phyloP scores from a whole-genome alignment of 1,284 basidiomycete genomes.

The Cutaneotrichosporon sp. region DNA sequence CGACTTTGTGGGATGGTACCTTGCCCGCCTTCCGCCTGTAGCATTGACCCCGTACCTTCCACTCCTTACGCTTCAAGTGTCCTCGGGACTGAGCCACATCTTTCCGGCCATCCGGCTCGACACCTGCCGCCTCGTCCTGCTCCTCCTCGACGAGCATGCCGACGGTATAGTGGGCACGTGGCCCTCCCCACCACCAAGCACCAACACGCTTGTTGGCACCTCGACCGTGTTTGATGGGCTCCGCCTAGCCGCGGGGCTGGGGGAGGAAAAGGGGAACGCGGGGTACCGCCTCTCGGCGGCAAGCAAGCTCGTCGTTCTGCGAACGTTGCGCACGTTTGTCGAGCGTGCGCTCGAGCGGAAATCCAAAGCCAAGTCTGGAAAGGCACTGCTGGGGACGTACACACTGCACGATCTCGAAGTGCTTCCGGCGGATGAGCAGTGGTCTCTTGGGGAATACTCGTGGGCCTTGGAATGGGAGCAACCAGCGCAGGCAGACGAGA shows the following conservation, averaged over 20 bases:
- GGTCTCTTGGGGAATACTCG: slow-evolving; percentile 2
- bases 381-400: slow-evolving; percentile 6
- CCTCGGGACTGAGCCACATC: slow-evolving; percentile 89
- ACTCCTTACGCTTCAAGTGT: slow-evolving; percentile 72
- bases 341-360: slow-evolving; percentile 18
- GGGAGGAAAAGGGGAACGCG: slow-evolving; percentile 39
- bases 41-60: slow-evolving; percentile 66
- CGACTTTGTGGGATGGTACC: slow-evolving; percentile 60
- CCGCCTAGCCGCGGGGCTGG: slow-evolving; percentile 41
- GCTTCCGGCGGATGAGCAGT: slow-evolving; percentile 14
- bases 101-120: slow-evolving; percentile 91
- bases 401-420: slow-evolving; percentile 7
- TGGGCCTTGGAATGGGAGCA: slow-evolving; percentile 13
- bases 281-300: slow-evolving; percentile 31
- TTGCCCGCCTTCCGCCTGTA: slow-evolving; percentile 57
- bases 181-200: slow-evolving; percentile 42
- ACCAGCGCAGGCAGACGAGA: background rate
- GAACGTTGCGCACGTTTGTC: slow-evolving; percentile 39
- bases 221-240: slow-evolving; percentile 45
- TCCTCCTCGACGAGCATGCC: slow-evolving; percentile 71
- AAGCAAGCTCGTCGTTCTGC: slow-evolving; percentile 38
- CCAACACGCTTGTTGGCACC: background rate
- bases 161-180: slow-evolving; percentile 64
- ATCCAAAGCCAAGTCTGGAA: background rate
- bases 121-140: slow-evolving; percentile 72